phyloP scores from a whole-genome alignment of 805 yeast species.

The Geotrichum ghanense region DNA sequence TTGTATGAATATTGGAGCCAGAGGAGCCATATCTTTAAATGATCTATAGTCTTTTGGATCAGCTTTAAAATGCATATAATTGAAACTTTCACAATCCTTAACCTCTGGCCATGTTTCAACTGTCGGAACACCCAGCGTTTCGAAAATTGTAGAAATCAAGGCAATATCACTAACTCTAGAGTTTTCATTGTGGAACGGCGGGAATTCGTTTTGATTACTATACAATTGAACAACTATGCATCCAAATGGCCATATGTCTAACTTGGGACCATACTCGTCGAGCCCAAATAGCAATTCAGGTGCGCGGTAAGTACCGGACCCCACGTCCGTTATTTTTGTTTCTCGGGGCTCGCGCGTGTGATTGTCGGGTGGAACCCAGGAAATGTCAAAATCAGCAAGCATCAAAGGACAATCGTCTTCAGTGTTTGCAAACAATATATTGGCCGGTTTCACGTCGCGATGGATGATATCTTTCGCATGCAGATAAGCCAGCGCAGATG shows the following conservation, averaged over 20 bases:
- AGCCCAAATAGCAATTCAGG: slow-evolving; percentile 63
- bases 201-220: slow-evolving; percentile 26
- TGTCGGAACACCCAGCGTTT: slow-evolving; percentile 53
- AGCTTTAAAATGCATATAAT: slow-evolving; percentile 9
- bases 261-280: slow-evolving; percentile 37
- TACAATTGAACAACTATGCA: slow-evolving; percentile 46
- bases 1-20: slow-evolving; percentile 1
- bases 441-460: slow-evolving; percentile 55
- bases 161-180: slow-evolving; percentile 44
- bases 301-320: slow-evolving; percentile 58
- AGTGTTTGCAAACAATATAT: slow-evolving; percentile 43
- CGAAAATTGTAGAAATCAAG: slow-evolving; percentile 43
- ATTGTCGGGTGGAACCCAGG: slow-evolving; percentile 32
- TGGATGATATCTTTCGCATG: slow-evolving; percentile 25
- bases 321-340: slow-evolving; percentile 36
- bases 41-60: slow-evolving; percentile 1
- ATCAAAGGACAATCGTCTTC: slow-evolving; percentile 22
- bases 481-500: slow-evolving; percentile 15
- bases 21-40: slow-evolving; percentile 2
- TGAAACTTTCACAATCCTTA: slow-evolving; percentile 9
- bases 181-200: slow-evolving; percentile 29
- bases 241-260: slow-evolving; percentile 69
- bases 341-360: slow-evolving; percentile 31
- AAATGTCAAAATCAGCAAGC: slow-evolving; percentile 61
- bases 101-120: slow-evolving; percentile 16